Evolutionary conservation across 345 rosid genomes (phyloP).

Genomic region (Gossypium turneri): DNA sequence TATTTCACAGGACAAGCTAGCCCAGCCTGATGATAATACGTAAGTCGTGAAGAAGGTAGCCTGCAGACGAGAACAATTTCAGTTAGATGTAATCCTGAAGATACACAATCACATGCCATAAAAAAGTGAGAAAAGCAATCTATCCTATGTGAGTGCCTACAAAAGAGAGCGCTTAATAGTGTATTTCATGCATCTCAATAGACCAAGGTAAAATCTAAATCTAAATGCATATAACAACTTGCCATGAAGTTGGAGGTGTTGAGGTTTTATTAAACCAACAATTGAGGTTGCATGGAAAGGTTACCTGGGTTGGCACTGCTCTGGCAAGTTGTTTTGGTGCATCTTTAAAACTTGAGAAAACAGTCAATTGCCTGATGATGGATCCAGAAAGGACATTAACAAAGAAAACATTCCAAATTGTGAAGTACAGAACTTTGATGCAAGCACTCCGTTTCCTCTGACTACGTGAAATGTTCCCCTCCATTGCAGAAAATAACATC

Average conservation of each 20-base stretch:
- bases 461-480: conserved; percentile 72
- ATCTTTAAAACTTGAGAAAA: conserved; percentile 56
- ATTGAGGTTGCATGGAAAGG: neutral
- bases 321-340: conserved; percentile 65
- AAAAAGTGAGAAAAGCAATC: neutral
- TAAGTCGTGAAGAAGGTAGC: conserved; percentile 91
- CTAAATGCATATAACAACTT: neutral
- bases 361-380: conserved; percentile 45
- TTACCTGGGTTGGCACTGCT: conserved; percentile 80
- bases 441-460: conserved; percentile 85
- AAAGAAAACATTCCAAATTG: conserved; percentile 93
- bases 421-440: conserved; percentile 73
- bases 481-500: conserved; percentile 78
- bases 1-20: conserved; percentile 56
- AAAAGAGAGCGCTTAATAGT: neutral
- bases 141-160: neutral
- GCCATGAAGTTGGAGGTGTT: neutral
- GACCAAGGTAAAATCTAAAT: neutral
- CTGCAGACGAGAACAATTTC: conserved; percentile 41
- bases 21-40: conserved; percentile 71
- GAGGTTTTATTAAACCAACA: neutral
- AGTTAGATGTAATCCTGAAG: conserved; percentile 10
- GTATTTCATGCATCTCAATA: neutral
- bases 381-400: conserved; percentile 81
- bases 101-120: neutral